A percentile compares a stretch with the other conserved stretches of the same genome.
phyloP scores from a whole-genome alignment of 495 filamentous ascomycete genomes.

The Neurospora sp. region DNA sequence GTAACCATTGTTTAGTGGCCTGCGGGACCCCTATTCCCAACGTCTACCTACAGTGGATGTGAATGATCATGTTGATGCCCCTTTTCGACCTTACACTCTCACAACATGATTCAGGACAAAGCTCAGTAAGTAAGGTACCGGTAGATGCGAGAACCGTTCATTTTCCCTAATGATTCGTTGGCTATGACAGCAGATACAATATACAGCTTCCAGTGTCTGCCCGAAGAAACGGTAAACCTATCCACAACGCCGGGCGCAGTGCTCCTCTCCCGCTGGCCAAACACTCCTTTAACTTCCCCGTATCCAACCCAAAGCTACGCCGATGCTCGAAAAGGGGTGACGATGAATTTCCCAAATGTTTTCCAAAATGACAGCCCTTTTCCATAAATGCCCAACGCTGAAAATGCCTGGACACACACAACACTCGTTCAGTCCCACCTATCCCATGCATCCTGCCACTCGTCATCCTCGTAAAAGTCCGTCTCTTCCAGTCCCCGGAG shows the following conservation, averaged over 20 bases:
- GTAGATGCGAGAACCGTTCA: not conserved
- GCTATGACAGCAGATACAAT: not conserved
- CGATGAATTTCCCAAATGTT: not conserved
- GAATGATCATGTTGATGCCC: not conserved
- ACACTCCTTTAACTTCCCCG: not conserved
- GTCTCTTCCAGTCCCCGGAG: constrained; percentile 65
- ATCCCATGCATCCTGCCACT: constrained; percentile 10
- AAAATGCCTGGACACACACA: constrained; percentile 1
- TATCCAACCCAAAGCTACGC: not conserved
- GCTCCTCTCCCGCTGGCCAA: not conserved
- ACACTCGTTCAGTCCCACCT: not conserved
- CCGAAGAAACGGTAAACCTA: not conserved
- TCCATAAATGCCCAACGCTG: not conserved
- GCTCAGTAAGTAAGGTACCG: not conserved
- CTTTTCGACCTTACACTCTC: not conserved
- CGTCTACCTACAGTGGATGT: not conserved
- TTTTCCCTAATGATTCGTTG: not conserved
- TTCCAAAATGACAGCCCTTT: not conserved
- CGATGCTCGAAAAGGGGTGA: not conserved
- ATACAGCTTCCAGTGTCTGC: not conserved
- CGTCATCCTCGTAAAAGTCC: constrained; percentile 41
- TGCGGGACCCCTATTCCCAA: not conserved
- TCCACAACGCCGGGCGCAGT: not conserved
- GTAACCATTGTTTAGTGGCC: not conserved
- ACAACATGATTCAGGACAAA: not conserved